phyloP scores from a whole-genome alignment of 805 yeast species.

The Yarrowia divulgata region DNA sequence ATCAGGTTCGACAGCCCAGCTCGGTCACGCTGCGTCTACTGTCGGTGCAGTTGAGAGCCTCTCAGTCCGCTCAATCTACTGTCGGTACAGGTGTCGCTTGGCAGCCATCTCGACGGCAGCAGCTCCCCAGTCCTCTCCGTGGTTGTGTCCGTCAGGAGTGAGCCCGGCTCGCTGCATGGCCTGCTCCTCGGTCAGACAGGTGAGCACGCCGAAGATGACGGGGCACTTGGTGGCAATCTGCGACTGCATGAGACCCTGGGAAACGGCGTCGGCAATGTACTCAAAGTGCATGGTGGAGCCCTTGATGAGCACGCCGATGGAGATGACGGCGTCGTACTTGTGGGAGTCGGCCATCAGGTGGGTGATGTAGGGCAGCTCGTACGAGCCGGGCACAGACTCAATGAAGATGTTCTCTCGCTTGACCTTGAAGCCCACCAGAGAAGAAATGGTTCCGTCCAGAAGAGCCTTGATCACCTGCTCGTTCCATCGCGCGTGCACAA shows the following conservation, averaged over 20 bases:
- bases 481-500: conserved; percentile 98
- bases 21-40: no score
- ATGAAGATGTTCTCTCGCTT: conserved; percentile 74
- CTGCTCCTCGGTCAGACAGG: conserved; percentile 93
- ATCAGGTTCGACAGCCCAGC: neutral
- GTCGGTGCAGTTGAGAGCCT: no score
- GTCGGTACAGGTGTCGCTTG: conserved; percentile 44
- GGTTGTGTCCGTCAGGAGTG: conserved; percentile 80
- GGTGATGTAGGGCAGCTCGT: conserved; percentile 88
- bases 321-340: conserved; percentile 76
- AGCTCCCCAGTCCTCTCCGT: conserved; percentile 98
- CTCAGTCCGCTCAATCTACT: neutral
- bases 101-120: conserved; percentile 95
- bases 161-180: conserved; percentile 93
- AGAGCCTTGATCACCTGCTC: conserved; percentile 74
- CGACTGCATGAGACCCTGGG: conserved; percentile 82
- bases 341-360: conserved; percentile 48
- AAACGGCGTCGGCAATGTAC: conserved; percentile 89
- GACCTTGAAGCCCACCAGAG: conserved; percentile 71
- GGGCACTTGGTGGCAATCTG: conserved; percentile 76
- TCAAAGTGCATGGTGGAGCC: conserved; percentile 99
- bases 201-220: conserved; percentile 90
- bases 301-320: conserved; percentile 93
- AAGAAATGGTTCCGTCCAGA: conserved; percentile 75
- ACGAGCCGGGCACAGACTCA: conserved; percentile 93